A percentile compares a stretch with the other conserved stretches of the same genome.
phyloP scores from a whole-genome alignment of 1,139 yeast species.

The Diutina siamensis region DNA sequence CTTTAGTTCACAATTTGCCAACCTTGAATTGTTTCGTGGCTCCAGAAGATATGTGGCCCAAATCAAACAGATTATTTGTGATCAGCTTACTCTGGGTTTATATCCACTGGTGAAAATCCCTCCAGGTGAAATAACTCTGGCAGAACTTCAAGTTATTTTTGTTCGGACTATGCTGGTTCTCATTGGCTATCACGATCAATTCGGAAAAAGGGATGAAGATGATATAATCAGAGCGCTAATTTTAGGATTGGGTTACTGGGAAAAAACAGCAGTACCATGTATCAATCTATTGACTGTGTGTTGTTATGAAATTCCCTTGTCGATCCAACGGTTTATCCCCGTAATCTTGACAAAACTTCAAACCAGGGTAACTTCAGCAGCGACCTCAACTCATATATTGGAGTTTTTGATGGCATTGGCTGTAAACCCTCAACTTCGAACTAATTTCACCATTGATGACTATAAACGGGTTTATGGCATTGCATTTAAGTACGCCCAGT shows the following conservation, averaged over 20 bases:
- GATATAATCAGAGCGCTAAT: slow-evolving; percentile 54
- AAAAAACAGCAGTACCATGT: slow-evolving; percentile 67
- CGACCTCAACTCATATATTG: slow-evolving; percentile 62
- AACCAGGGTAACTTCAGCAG: slow-evolving; percentile 58
- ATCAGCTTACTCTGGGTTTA: slow-evolving; percentile 43
- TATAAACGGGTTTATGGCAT: slow-evolving; percentile 73
- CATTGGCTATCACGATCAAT: slow-evolving; percentile 50
- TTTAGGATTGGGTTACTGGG: slow-evolving; percentile 63
- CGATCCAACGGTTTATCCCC: slow-evolving; percentile 57
- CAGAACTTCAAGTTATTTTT: slow-evolving; percentile 56
- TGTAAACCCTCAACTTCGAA: slow-evolving; percentile 54
- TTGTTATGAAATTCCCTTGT: slow-evolving; percentile 69
- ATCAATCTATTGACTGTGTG: slow-evolving; percentile 67
- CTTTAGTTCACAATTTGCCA: slow-evolving; percentile 61
- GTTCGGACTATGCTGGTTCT: slow-evolving; percentile 58
- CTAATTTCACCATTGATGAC: slow-evolving; percentile 68
- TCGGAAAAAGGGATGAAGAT: slow-evolving; percentile 57
- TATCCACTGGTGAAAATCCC: slow-evolving; percentile 26
- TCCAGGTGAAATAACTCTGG: slow-evolving; percentile 29
- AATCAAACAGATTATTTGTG: slow-evolving; percentile 43
- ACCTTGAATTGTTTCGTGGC: slow-evolving; percentile 43
- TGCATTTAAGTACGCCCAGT: slow-evolving; percentile 69
- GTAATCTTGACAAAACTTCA: slow-evolving; percentile 60
- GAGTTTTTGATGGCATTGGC: slow-evolving; percentile 63
- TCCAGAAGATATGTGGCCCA: slow-evolving; percentile 32